phyloP scores from a whole-genome alignment of 768 basidiomycete genomes.

The Rhizopogon salebrosus region DNA sequence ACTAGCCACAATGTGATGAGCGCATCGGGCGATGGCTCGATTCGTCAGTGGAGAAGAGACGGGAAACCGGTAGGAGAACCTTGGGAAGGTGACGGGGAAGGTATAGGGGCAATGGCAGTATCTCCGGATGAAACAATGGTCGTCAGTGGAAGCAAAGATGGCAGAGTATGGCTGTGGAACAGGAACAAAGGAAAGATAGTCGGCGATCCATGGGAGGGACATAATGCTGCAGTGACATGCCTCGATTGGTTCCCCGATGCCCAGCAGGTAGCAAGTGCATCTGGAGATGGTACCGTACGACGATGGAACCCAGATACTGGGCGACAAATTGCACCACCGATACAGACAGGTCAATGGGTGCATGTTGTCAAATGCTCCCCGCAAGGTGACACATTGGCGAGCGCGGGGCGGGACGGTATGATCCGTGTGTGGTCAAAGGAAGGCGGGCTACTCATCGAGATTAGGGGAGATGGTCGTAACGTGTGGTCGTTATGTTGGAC shows the following conservation, averaged over 20 bases:
- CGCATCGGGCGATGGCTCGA: neutral
- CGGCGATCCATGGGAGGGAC: too few species aligned
- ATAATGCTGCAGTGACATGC: neutral
- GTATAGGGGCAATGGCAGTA: neutral
- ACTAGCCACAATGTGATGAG: neutral
- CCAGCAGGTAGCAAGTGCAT: slow-evolving; percentile 6
- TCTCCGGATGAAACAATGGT: too few species aligned
- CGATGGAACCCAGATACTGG: too few species aligned
- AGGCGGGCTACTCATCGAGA: neutral
- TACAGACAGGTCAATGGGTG: too few species aligned
- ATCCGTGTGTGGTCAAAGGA: too few species aligned
- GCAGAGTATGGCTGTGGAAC: neutral
- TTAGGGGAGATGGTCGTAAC: too few species aligned
- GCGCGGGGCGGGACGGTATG: neutral
- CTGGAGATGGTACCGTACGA: slow-evolving; percentile 6
- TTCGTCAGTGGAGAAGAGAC: neutral
- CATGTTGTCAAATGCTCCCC: too few species aligned
- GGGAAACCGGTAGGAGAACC: neutral
- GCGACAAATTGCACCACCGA: too few species aligned
- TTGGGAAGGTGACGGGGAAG: neutral
- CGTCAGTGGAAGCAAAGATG: neutral
- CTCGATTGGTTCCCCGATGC: slow-evolving; percentile 11
- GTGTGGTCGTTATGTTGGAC: too few species aligned
- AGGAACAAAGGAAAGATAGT: neutral
- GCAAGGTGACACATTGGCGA: neutral